phyloP scores from a whole-genome alignment of 306 rosid genomes.

The Inga oerstediana region DNA sequence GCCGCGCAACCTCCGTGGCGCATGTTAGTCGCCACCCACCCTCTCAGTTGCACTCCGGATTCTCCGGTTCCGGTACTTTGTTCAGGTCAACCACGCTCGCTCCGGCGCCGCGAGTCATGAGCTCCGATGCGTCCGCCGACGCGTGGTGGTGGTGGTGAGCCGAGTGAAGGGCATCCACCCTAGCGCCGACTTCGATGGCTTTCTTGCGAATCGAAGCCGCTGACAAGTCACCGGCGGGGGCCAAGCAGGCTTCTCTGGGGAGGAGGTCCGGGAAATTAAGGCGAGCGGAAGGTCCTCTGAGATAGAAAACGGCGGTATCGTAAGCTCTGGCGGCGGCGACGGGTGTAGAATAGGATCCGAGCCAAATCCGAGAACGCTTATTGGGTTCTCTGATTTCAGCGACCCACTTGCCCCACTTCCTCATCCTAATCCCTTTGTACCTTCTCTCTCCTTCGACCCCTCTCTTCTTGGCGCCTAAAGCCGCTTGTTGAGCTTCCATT shows the following conservation, averaged over 20 bases:
- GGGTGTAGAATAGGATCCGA: slow-evolving; percentile 92
- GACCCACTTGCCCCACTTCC: slow-evolving; percentile 99
- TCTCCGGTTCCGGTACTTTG: slow-evolving; percentile 86
- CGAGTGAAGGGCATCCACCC: slow-evolving; percentile 81
- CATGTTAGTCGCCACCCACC: slow-evolving; percentile 43
- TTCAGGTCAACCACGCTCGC: slow-evolving; percentile 78
- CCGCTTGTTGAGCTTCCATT: slow-evolving; percentile 30
- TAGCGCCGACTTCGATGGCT: slow-evolving; percentile 90
- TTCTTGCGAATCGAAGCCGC: slow-evolving; percentile 84
- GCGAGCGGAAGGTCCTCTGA: slow-evolving; percentile 87
- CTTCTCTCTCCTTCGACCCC: slow-evolving; percentile 62
- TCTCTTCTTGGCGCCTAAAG: slow-evolving; percentile 39
- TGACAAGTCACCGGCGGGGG: slow-evolving; percentile 60
- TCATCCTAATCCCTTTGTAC: slow-evolving; percentile 97
- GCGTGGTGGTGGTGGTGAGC: slow-evolving; percentile 41
- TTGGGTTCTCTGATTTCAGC: slow-evolving; percentile 98
- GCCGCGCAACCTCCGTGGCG: slow-evolving; percentile 42
- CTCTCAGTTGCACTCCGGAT: slow-evolving; percentile 58
- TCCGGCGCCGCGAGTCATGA: slow-evolving; percentile 29
- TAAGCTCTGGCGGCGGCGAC: slow-evolving; percentile 97
- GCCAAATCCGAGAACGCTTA: slow-evolving; percentile 96
- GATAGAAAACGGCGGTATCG: slow-evolving; percentile 90
- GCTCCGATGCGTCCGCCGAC: slow-evolving; percentile 33
- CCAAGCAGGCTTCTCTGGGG: slow-evolving; percentile 36
- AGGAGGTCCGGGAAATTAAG: slow-evolving; percentile 86